These are phyloP conservation scores for Pouteria campechiana DNA, from an alignment of 179 eudicot species.

Conservation along the genomic window DNA sequence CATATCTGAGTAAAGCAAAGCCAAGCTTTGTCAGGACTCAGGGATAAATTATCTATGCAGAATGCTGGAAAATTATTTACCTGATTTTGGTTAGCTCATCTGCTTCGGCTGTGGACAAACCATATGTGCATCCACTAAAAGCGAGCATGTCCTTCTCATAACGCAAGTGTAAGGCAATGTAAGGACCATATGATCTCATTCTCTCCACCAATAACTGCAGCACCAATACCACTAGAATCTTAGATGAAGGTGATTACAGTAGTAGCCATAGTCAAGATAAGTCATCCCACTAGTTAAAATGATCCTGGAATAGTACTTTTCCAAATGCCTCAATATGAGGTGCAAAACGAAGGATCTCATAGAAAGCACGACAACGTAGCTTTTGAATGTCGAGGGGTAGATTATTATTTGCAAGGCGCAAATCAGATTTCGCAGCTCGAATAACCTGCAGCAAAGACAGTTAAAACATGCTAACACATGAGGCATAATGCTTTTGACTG, in stretches of 20 bases:
- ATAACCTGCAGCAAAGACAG: constrained; percentile 41
- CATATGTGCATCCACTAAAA: constrained; percentile 91
- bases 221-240: not conserved
- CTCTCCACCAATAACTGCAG: constrained; percentile 79
- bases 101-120: constrained; percentile 65
- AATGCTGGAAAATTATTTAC: constrained; percentile 16
- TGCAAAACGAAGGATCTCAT: constrained; percentile 83
- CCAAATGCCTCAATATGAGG: constrained; percentile 87
- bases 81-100: constrained; percentile 72
- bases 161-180: constrained; percentile 85
- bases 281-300: not conserved
- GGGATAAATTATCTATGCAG: not conserved
- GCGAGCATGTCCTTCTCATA: constrained; percentile 99
- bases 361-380: constrained; percentile 90
- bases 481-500: not conserved
- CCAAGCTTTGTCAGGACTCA: not conserved
- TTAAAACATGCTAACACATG: not conserved
- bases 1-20: not conserved
- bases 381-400: constrained; percentile 87
- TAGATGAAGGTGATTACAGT: not conserved
- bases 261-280: not conserved
- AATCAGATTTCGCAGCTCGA: constrained; percentile 94
- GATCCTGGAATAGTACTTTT: constrained; percentile 32
- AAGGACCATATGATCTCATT: constrained; percentile 81
- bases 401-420: constrained; percentile 87